Percentiles rank a stretch among this genome's conserved stretches.
phyloP scores from a whole-genome alignment of 2,329 filamentous ascomycete genomes.

The Ophiosphaerella narmari region DNA sequence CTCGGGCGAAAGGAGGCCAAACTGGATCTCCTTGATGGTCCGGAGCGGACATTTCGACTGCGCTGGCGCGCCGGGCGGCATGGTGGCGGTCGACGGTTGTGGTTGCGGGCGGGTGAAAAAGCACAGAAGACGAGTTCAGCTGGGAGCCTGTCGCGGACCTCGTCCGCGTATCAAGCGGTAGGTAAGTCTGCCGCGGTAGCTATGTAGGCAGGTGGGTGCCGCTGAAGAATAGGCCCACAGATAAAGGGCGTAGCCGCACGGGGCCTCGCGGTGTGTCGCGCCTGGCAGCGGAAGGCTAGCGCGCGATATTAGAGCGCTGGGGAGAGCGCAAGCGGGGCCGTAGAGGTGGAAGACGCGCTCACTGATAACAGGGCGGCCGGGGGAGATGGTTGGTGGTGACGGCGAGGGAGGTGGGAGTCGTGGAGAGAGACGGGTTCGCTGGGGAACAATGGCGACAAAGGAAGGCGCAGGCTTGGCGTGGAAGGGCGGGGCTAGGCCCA shows the following conservation, averaged over 20 bases:
- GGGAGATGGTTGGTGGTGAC: conserved; percentile 29
- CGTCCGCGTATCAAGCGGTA: conserved; percentile 21
- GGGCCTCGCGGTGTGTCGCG: conserved; percentile 36
- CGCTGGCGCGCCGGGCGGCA: conserved; percentile 95
- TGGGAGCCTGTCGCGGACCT: conserved; percentile 37
- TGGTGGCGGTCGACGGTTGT: conserved; percentile 30
- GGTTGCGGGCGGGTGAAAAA: neutral
- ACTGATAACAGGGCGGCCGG: conserved; percentile 38
- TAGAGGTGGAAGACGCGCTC: conserved; percentile 39
- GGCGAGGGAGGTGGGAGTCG: conserved; percentile 31
- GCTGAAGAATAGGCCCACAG: conserved; percentile 30
- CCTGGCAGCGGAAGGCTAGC: conserved; percentile 25
- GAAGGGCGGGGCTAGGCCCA: conserved; percentile 7
- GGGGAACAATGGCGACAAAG: conserved; percentile 17
- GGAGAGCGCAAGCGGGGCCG: conserved; percentile 29
- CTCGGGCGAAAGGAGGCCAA: conserved; percentile 94
- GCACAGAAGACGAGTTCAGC: conserved; percentile 11
- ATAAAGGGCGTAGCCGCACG: conserved; percentile 33
- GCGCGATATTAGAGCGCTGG: conserved; percentile 31
- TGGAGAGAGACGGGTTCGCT: conserved; percentile 15
- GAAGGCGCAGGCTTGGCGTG: conserved; percentile 3
- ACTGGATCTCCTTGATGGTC: conserved; percentile 98
- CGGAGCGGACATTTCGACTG: conserved; percentile 71
- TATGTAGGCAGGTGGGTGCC: conserved; percentile 21
- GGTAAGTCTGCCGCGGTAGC: conserved; percentile 24